Base-by-base conservation (phyloP, 2,329 filamentous ascomycete species). In the Paraphoma sp. region DNA sequence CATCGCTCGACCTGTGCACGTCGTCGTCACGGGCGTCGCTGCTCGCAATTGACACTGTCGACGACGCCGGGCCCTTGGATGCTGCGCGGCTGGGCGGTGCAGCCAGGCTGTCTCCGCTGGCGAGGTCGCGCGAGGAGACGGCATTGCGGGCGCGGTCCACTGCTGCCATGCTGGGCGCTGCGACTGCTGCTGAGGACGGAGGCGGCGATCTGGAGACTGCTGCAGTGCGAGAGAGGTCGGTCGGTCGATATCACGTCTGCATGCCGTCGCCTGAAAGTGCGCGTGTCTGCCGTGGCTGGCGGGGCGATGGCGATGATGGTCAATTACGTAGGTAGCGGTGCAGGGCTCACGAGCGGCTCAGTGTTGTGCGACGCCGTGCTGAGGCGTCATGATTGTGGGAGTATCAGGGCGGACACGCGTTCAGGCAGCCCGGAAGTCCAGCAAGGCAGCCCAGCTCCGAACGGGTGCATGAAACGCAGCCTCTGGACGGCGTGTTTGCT, bases 1-100 rank as follows among this genome's bases (percentile, higher is more conserved):
- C 74, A 56, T 81, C 80, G 55, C 77, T 62, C 6, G 75, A 73
- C 10, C 68, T 62, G 53, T 48, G 60, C 56, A 70, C 18, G 40
- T 67, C 61, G 48, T 74, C 71, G 59, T 59, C 57, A 6, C 51
- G 54, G 16, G 57, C 61, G 51, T 73, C 71, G 60, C 69, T 75
- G 70, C 69, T 73, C 30, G 69, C 63, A 43, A 74, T 49, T 1
- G 74, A 75, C 29, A 68, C 64, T 0, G 71, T 62, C 6, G 72
- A 73, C 36, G 71, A 74, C 36, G 60, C 70, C 42, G 63, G 64
- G 63, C 67, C 64, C 52, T 73, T 72, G 44, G 67, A 66, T 1
- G 54, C 45, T n/a, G 55, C 28, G 16, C 54, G 60, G 43, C 58
- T 54, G 18, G 48, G 53, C 14, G 68, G 69, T n/a, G 69, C 63